Evolutionary conservation across 257 asterid species (phyloP).

Genomic region (Gynochthodes officinalis): DNA sequence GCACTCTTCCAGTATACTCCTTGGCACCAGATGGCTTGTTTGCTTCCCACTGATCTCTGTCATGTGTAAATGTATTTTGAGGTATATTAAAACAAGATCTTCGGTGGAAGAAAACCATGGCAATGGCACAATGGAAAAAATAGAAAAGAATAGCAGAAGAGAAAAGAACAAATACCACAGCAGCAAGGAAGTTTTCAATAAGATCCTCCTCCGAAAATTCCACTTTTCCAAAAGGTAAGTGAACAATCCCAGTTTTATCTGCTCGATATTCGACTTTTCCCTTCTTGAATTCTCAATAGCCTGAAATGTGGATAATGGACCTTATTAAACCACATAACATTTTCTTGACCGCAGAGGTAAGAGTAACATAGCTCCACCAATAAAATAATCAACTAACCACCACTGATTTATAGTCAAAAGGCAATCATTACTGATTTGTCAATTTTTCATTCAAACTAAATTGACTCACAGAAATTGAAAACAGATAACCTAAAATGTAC

Average conservation of each 20-base stretch:
- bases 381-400: not conserved
- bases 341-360: not conserved
- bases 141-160: not conserved
- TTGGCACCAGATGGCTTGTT: constrained; percentile 94
- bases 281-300: constrained; percentile 89
- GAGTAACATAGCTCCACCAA: not conserved
- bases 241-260: constrained; percentile 98
- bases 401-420: not conserved
- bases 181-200: constrained; percentile 68
- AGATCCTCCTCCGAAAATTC: constrained; percentile 92
- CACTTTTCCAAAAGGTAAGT: constrained; percentile 89
- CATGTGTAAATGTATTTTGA: not conserved
- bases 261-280: constrained; percentile 98
- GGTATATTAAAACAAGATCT: not conserved
- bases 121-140: not conserved
- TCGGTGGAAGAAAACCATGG: not conserved
- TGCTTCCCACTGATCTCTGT: constrained; percentile 94
- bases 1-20: constrained; percentile 95
- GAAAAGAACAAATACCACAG: constrained; percentile 49
- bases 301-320: constrained; percentile 35
- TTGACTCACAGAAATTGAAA: not conserved
- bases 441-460: not conserved
- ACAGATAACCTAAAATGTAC: not conserved
- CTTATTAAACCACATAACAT: not conserved
- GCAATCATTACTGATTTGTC: not conserved